Base-by-base conservation (phyloP, 1,284 basidiomycete genomes). In the Marasmius sp. region DNA sequence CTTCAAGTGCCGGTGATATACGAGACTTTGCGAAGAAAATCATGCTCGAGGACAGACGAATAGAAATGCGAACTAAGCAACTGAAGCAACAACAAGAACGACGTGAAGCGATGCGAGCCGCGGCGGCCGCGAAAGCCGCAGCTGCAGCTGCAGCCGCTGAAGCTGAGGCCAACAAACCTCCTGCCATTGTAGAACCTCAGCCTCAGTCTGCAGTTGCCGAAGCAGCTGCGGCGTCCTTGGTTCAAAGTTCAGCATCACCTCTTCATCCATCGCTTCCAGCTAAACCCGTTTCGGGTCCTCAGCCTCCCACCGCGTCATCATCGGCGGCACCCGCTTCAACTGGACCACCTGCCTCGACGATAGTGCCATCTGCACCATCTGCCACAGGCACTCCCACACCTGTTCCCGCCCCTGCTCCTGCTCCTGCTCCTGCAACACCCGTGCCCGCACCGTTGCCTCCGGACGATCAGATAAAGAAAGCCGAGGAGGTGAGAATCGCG, bases 21-120 rank as follows among this genome's bases (percentile, higher is more conserved):
- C 87, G 87, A 66, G 85, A 88, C 69, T 92, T 88, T 59, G 81
- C 87, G 50, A 87, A 85, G 70, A 87, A 86, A 70, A 78, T 91
- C 66, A 87, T 88, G 68, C 78, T 81, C 60, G 86, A 89, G 68
- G 87, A 92, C 61, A 77, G 75, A 37, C 78, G 81, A 37, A 89
- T 91, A 59, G 83, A 83, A 39, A 76, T 86, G 76, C 81, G 88
- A 57, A 85, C 78, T 71, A 85, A 82, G 66, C 73, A 77, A 49
- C 74, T 91, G 16, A 76, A 69, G 74, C 76, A 49, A 80, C 79
- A 45, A 81, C 54, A 60, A 38, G 55, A 61, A 55, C 49, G 47
- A 18, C 54, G 45, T 38, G 50, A 57, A 45, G 56, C 54, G n/a
- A 78, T 78, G 41, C 81, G 77, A 69, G 77, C 77, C 7, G 73